Percentiles rank a stretch among this genome's conserved stretches.
Conservation (phyloP, 2,329 filamentous ascomycete genomes). For the Aureobasidium subglaciale region DNA sequence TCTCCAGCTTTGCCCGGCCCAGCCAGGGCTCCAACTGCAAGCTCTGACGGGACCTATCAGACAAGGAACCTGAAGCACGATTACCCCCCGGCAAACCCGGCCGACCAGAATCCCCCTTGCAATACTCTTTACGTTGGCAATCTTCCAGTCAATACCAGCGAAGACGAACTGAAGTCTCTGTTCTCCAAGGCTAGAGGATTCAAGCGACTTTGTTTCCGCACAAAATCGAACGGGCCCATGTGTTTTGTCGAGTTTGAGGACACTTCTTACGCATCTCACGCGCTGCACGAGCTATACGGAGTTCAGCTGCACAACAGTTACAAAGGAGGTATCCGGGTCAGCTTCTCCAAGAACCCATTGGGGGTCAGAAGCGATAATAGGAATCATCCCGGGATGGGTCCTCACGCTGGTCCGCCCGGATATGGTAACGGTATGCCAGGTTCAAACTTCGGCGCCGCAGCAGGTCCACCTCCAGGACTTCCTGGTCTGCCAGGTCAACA, state of each 20-base stretch:
- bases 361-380: conserved; percentile 67
- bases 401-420: conserved; percentile 45
- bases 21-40: conserved; percentile 31
- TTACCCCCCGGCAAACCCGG: conserved; percentile 79
- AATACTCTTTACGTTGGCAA: conserved; percentile 99
- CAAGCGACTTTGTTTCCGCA: conserved; percentile 89
- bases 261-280: conserved; percentile 82
- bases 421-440: conserved; percentile 54
- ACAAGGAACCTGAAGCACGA: conserved; percentile 57
- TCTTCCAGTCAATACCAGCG: conserved; percentile 81
- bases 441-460: conserved; percentile 46
- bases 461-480: conserved; percentile 72
- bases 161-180: conserved; percentile 89
- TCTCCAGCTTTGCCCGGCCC: conserved; percentile 38
- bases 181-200: conserved; percentile 93
- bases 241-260: conserved; percentile 99
- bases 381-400: not conserved
- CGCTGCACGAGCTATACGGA: conserved; percentile 83
- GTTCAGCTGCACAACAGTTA: conserved; percentile 80
- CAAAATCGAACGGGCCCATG: conserved; percentile 94
- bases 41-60: conserved; percentile 52
- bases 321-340: conserved; percentile 89
- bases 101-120: conserved; percentile 94
- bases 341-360: conserved; percentile 94
- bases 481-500: conserved; percentile 46